Base-by-base conservation (phyloP, 495 filamentous ascomycete genomes). In the Evernia prunastri region DNA sequence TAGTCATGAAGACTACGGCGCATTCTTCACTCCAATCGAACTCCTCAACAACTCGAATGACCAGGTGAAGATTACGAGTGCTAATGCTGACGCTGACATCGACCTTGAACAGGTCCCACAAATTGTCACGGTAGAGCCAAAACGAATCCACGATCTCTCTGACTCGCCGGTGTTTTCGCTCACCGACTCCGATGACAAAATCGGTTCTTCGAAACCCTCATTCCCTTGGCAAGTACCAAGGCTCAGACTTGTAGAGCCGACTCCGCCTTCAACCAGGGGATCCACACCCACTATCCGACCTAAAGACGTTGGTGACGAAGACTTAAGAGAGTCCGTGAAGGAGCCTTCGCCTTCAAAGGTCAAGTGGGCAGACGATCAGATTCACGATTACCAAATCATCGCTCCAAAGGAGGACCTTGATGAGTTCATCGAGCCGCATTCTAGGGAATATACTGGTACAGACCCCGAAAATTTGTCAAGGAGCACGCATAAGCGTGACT, bases 361-460 rank as follows among this genome's bases (percentile, higher is more conserved):
- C 12, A 84, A 79, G 13, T 87, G 84, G 84, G 83, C 83, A 37
- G 76, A 84, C 47, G 83, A 84, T 65, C 75, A 83, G 63, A 87
- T 81, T 9, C 81, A 85, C 59, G 83, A 83, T 69, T 85, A 81
- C 40, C 82, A 85, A 33, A 76, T 82, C 23, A 81, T 81, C 58
- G 82, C 78, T 59, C 81, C 84, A 36, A 72, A 74, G 13, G 60
- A 74, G 17, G 72, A 78, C 63, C 58, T 72, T 39, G 67, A 75
- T 39, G 70, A 75, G 15, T 64, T 56, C 45, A 43, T 65, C 27
- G 31, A 54, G 39, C 45, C 62, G 23, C 11, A 20, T 13, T 25
- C 43, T 51, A 17, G 33, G 13, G n/a, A 64, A 25, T 29, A 13
- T 8, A 59, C 31, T 4, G 42, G 13, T 18, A n/a, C n/a, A 43